Evolutionary conservation across 2,329 filamentous ascomycete species (phyloP).

Genomic region (Pyricularia sp.): DNA sequence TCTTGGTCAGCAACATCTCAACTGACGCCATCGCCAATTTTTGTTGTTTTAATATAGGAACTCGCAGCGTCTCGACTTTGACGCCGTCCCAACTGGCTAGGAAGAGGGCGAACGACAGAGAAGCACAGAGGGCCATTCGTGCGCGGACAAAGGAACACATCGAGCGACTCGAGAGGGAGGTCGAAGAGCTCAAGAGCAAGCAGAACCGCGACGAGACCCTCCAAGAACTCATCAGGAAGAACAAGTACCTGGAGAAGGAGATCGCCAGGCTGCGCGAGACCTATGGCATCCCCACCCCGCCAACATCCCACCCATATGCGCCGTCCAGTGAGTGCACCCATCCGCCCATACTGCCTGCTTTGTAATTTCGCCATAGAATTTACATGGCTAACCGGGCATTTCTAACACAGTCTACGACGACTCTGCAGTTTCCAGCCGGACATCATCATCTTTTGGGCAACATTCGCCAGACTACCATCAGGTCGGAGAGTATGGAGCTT

Average conservation of each 20-base stretch:
- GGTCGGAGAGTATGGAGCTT: conserved; percentile 29
- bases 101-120: conserved; percentile 85
- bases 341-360: too few relatives aligned
- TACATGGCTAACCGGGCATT: background rate
- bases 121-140: conserved; percentile 80
- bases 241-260: conserved; percentile 45
- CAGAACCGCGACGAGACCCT: conserved; percentile 40
- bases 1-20: background rate
- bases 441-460: conserved; percentile 30
- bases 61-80: conserved; percentile 76
- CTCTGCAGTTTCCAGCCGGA: conserved; percentile 29
- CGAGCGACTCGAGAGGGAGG: conserved; percentile 64
- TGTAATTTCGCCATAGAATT: background rate
- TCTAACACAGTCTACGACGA: conserved; percentile 4
- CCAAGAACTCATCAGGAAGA: conserved; percentile 40
- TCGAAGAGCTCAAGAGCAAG: conserved; percentile 56
- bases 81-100: conserved; percentile 82
- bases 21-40: conserved; percentile 6
- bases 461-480: conserved; percentile 27
- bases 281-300: conserved; percentile 28
- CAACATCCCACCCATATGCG: conserved; percentile 27
- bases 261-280: conserved; percentile 34
- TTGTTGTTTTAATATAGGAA: conserved; percentile 26
- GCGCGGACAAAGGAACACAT: conserved; percentile 83
- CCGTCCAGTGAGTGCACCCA: conserved; percentile 24